Evolutionary conservation across 805 yeast genomes (phyloP), one percentile per base, ranked within the genome.

Genomic region (Hanseniaspora singularis): DNA sequence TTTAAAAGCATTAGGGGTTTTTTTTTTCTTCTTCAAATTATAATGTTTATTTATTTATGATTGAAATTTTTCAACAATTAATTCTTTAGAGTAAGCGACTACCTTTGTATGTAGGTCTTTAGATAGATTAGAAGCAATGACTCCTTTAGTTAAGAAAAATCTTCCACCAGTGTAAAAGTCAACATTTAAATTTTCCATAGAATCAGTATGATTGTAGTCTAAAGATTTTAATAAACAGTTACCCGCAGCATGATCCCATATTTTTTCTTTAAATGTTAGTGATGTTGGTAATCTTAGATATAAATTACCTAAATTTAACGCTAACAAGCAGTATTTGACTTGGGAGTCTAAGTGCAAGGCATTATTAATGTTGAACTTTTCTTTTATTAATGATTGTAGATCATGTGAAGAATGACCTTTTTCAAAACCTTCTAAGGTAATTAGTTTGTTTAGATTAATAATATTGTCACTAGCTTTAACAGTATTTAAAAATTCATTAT

Each of bases 211-310:
- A 41, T 68, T 61, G 6, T 98, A 98, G 36, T 96, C 96, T 55
- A 94, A 82, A 63, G 94, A 98, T 30, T 73, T 70, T 38, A 94
- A 79, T 51, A 92, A 71, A 12, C 89, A 70, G 57, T 82, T 81
- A 3, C 98, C 99, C 1, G 96, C 94, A 16, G 97, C 97, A 62
- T 92, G 99, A 64, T 92, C 99, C 97, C 98, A 92, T 51, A 92
- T 87, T 64, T 92, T 92, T 61, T 92, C 99, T 55, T 84, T 73
- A 61, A 88, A 92, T 2, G 73, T 64, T 43, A 76, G 69, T 53
- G 72, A 77, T 38, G 79, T 76, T 12, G 99, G 99, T 50, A 94
- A 66, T 54, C 99, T 78, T 51, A 92, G 68, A 57, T 94, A 92
- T 12, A 92, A 73, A 56, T 92, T 96, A 3, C 96, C 97, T 48